Base-by-base conservation (phyloP, 192 early-diverging fungal genomes). In the Coemansia sp. region DNA sequence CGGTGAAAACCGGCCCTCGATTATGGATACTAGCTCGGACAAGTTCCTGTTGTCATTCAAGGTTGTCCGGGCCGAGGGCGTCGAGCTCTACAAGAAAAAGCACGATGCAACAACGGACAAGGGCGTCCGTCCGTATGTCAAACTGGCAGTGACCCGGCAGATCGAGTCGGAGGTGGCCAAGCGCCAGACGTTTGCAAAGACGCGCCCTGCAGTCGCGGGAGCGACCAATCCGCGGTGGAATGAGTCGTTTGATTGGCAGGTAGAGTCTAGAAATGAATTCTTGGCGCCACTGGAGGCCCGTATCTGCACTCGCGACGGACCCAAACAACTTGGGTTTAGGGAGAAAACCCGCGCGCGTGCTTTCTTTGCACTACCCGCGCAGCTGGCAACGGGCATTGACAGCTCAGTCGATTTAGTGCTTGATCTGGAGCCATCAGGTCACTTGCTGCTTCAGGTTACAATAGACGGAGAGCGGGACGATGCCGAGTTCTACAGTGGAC, bases 401-500 rank as follows among this genome's bases (percentile, higher is more conserved):
- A 85, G 84, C 60, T 84, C 89, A 0, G 85, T 88, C 27, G 89
- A 92, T 57, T 67, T 91, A 9, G 82, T 83, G 54, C 75, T 93
- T 52, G 86, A 91, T 55, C 54, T 93, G 34, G 84, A 85, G 28
- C 87, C 87, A 12, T 79, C 86, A 30, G 92, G 92, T 1, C 82
- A 83, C 25, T 53, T 93, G 51, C 59, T 87, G 49, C 50, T 93
- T 28, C 84, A 90, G 9, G 82, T 90, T 12, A 92, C 87, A 12
- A 88, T 92, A 83, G 88, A 90, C 56, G 87, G 87, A 30, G 92
- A 91, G 67, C 85, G 84, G 51, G 89, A 91, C 31, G 89, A 91
- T 67, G 83, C 87, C n/a, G 89, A 91, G 68, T 93, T 91, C 67
- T 92, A 88, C 82, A 91, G 90, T 58, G 88, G 89, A 30, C 85